Percentiles rank a stretch among this genome's conserved stretches.
Evolutionary conservation across 129 eudicot genomes (phyloP).

Genomic region (Helianthus annuus): DNA sequence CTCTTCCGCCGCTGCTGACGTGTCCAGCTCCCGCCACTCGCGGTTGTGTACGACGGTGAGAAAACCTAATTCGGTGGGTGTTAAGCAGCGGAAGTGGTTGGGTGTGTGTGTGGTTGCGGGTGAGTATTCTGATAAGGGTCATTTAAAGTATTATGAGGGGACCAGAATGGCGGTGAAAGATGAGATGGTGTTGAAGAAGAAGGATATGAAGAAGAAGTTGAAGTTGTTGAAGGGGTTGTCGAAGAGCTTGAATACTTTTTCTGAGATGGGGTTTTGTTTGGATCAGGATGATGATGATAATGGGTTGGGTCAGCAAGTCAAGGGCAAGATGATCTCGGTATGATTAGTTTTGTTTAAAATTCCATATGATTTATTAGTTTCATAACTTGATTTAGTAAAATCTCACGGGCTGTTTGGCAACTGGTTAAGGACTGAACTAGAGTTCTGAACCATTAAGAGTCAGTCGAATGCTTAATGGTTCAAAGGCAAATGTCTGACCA

Average conservation of each 20-base stretch:
- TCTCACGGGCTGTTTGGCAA: too few relatives aligned
- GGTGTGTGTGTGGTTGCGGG: neutral
- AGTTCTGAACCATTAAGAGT: too few relatives aligned
- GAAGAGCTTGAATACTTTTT: constrained; percentile 46
- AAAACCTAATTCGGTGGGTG: neutral
- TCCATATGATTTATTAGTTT: too few relatives aligned
- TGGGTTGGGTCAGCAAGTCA: constrained; percentile 48
- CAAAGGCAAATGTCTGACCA: too few relatives aligned
- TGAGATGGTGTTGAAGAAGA: constrained; percentile 37
- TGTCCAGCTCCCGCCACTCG: neutral
- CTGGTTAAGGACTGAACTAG: too few relatives aligned
- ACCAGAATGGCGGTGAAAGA: constrained; percentile 29
- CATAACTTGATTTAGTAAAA: too few relatives aligned
- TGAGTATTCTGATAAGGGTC: constrained; percentile 59
- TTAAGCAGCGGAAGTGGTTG: constrained; percentile 20
- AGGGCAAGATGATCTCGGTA: constrained; percentile 68
- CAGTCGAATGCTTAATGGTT: too few relatives aligned
- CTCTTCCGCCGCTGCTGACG: constrained; percentile 21
- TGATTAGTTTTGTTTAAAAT: neutral
- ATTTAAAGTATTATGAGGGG: constrained; percentile 52
- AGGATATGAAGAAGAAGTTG: constrained; percentile 60
- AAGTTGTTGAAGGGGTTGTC: constrained; percentile 63
- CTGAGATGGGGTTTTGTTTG: constrained; percentile 61
- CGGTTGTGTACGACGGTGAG: constrained; percentile 14
- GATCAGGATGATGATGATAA: constrained; percentile 21